Conservation (phyloP, 1,284 basidiomycete genomes). For the Ceratobasidium sp. region DNA sequence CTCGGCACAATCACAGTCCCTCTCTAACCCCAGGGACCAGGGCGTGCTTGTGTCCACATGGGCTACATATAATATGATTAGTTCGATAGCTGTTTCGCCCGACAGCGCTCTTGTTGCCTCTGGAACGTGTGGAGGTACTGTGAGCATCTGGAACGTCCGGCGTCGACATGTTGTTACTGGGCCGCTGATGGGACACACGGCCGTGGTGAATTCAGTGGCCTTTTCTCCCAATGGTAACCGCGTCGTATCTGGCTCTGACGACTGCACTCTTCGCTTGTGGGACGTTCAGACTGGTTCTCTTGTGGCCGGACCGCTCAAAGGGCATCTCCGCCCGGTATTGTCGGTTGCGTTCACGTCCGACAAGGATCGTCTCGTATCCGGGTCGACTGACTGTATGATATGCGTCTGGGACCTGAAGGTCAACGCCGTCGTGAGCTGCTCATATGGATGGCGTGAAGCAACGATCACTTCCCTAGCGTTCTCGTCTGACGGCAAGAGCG, state of each 20-base stretch:
- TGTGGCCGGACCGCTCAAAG: slow-evolving; percentile 17
- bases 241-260: slow-evolving; percentile 39
- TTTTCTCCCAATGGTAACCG: slow-evolving; percentile 58
- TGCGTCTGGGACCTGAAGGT: slow-evolving; percentile 3
- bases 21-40: too few relatives aligned
- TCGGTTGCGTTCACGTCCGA: slow-evolving; percentile 32
- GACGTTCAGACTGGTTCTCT: slow-evolving; percentile 29
- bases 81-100: too few relatives aligned
- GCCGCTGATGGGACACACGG: slow-evolving; percentile 31
- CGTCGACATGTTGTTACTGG: too few relatives aligned
- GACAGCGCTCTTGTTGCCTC: too few relatives aligned
- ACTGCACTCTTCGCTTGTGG: slow-evolving; percentile 32
- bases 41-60: too few relatives aligned
- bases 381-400: slow-evolving; percentile 15
- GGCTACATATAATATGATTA: too few relatives aligned
- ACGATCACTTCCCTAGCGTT: slow-evolving; percentile 11
- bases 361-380: slow-evolving; percentile 12
- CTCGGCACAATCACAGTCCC: too few relatives aligned
- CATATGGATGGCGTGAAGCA: slow-evolving; percentile 24
- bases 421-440: background rate
- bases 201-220: slow-evolving; percentile 56
- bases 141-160: too few relatives aligned
- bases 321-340: background rate
- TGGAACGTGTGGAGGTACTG: too few relatives aligned
- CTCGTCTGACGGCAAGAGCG: slow-evolving; percentile 29